Evolutionary conservation across 202 grass and related monocot genomes (phyloP), one percentile per base, ranked within the genome.

Genomic region (Carex arenaria): DNA sequence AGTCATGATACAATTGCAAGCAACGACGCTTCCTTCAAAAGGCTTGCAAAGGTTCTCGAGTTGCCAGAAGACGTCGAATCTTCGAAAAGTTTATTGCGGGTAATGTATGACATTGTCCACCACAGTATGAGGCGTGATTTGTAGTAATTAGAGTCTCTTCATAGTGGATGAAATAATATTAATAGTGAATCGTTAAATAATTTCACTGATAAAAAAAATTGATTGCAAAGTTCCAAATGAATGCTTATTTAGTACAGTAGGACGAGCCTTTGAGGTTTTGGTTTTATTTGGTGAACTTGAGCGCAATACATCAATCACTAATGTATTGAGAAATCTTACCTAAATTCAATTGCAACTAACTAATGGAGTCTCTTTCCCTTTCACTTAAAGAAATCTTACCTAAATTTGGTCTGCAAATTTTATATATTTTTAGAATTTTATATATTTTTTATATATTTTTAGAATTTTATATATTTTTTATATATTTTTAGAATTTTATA

Each of bases 31-130:
- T 91, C 95, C 4, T 98, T 89, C 54, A 83, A 81, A 1, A 86
- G 82, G 72, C 84, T 98, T 22, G 88, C 86, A 30, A 98, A 95
- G 88, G 85, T 98, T 83, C 86, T 98, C 17, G 79, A 95, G 64
- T 36, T 98, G 12, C 88, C 95, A 52, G 87, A 95, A 85, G 91
- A 95, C 9, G n/a, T n/a, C n/a, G 91, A 93, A 49, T 72, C 77
- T 0, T 79, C 89, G 0, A 98, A 95, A 81, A 93, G 93, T 54
- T 85, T 89, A 59, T 18, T 90, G 56, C 86, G 85, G 51, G 89
- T 98, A 62, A 80, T 98, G 14, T 98, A 98, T 66, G 93, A 98
- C 80, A 98, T 93, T 32, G 82, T 79, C 7, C 74, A 67, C 34
- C 82, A 63, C 79, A 88, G 91, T 88, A 63, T 90, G 38, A 85